A percentile compares a stretch with the other conserved stretches of the same genome.
phyloP scores from a whole-genome alignment of 371 early-diverging fungal genomes.

The Dichotomocladium elegans region DNA sequence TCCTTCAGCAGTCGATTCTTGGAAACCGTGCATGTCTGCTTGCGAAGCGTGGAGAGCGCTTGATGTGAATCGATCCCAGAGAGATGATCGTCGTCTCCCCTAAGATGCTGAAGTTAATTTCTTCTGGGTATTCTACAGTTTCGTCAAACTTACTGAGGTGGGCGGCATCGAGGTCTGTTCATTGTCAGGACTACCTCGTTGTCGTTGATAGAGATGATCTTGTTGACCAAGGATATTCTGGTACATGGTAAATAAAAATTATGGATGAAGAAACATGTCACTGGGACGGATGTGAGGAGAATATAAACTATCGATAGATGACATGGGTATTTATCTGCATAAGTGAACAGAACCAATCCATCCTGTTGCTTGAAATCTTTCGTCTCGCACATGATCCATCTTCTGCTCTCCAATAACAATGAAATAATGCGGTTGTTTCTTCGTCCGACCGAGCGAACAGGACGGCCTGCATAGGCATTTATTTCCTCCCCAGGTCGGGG shows the following conservation, averaged over 20 bases:
- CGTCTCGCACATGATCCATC: too few species aligned
- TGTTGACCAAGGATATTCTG: background rate
- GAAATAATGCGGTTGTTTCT: too few species aligned
- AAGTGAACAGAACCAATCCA: too few species aligned
- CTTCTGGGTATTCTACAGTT: background rate
- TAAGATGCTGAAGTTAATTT: background rate
- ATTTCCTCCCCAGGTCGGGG: too few species aligned
- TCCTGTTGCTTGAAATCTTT: too few species aligned
- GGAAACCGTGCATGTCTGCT: background rate
- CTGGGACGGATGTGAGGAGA: too few species aligned
- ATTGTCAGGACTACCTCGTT: background rate
- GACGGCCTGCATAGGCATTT: too few species aligned
- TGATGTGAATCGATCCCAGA: background rate
- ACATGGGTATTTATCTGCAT: too few species aligned
- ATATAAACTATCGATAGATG: too few species aligned
- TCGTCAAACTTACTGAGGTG: background rate
- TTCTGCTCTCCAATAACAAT: too few species aligned
- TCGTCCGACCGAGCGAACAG: too few species aligned
- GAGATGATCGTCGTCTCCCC: background rate
- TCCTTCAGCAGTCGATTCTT: background rate
- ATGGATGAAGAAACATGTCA: too few species aligned
- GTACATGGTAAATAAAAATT: background rate
- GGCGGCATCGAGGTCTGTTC: background rate
- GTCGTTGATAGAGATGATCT: background rate
- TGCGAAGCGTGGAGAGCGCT: constrained; percentile 3